Conservation (phyloP, 1,284 basidiomycete species). For the Boletus austroedulis region DNA sequence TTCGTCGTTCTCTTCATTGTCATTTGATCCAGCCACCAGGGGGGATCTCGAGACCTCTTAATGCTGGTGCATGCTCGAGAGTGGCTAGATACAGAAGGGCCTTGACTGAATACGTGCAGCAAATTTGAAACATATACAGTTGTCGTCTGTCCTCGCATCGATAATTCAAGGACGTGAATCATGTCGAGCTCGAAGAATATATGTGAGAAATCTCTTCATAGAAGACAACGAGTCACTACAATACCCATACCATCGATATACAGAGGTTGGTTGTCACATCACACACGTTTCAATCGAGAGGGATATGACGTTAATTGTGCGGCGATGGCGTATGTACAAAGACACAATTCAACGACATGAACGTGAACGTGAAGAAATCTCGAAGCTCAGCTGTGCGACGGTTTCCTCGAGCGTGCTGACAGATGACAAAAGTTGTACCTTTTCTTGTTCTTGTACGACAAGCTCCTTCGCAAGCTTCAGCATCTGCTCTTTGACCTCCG, state of each 20-base stretch:
- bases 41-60: background rate
- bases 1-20: background rate
- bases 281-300: too few species aligned
- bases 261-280: too few species aligned
- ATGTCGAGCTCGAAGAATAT: too few species aligned
- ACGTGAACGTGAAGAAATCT: background rate
- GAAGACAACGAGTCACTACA: too few species aligned
- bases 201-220: too few species aligned
- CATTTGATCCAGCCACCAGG: background rate
- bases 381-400: background rate
- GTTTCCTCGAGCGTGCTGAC: background rate
- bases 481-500: background rate
- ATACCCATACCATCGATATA: too few species aligned
- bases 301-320: too few species aligned
- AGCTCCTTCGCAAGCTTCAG: background rate
- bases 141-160: too few species aligned
- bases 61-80: accelerated
- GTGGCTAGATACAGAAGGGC: background rate
- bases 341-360: too few species aligned
- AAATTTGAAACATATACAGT: too few species aligned
- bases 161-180: too few species aligned
- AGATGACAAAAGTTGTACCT: background rate
- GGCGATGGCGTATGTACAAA: too few species aligned
- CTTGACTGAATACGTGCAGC: background rate
- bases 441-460: background rate